Percentiles rank a stretch among this genome's conserved stretches.
Conservation (phyloP, 2,329 filamentous ascomycete genomes). For the Penicillium capsulatum region DNA sequence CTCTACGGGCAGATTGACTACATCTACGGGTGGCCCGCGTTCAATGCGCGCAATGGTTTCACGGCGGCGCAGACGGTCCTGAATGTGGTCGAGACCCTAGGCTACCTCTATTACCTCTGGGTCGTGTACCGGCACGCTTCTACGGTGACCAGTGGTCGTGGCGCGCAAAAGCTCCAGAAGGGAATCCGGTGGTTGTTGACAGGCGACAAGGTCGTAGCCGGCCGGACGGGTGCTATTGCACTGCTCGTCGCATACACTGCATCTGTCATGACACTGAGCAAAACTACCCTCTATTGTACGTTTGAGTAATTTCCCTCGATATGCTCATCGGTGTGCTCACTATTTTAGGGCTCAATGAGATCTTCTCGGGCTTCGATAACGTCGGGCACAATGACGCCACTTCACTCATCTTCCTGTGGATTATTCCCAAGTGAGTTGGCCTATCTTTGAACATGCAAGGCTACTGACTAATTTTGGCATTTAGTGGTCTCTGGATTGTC, state of each 20-base stretch:
- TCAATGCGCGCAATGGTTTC: slow-evolving; percentile 65
- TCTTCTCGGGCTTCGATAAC: slow-evolving; percentile 57
- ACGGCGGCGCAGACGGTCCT: slow-evolving; percentile 67
- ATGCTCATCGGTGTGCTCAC: slow-evolving; percentile 1
- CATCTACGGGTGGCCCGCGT: slow-evolving; percentile 75
- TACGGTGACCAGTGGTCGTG: slow-evolving; percentile 27
- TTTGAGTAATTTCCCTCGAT: not conserved
- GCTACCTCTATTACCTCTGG: slow-evolving; percentile 62
- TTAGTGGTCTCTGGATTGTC: slow-evolving; percentile 60
- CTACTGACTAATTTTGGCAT: not conserved
- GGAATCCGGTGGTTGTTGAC: slow-evolving; percentile 44
- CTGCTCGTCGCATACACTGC: slow-evolving; percentile 57
- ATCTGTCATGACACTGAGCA: slow-evolving; percentile 61
- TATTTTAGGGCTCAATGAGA: slow-evolving; percentile 53
- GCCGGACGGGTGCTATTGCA: slow-evolving; percentile 52
- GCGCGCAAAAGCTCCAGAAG: slow-evolving; percentile 27
- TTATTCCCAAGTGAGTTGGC: slow-evolving; percentile 60
- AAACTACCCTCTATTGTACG: slow-evolving; percentile 64
- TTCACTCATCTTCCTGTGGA: slow-evolving; percentile 57
- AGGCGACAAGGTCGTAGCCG: slow-evolving; percentile 50
- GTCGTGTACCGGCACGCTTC: slow-evolving; percentile 47
- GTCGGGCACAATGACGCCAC: slow-evolving; percentile 58
- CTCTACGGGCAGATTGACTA: slow-evolving; percentile 77
- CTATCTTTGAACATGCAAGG: not conserved
- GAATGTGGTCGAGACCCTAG: slow-evolving; percentile 63